Evolutionary conservation across 2,329 filamentous ascomycete species (phyloP).

Genomic region (Parastagonospora avenae): DNA sequence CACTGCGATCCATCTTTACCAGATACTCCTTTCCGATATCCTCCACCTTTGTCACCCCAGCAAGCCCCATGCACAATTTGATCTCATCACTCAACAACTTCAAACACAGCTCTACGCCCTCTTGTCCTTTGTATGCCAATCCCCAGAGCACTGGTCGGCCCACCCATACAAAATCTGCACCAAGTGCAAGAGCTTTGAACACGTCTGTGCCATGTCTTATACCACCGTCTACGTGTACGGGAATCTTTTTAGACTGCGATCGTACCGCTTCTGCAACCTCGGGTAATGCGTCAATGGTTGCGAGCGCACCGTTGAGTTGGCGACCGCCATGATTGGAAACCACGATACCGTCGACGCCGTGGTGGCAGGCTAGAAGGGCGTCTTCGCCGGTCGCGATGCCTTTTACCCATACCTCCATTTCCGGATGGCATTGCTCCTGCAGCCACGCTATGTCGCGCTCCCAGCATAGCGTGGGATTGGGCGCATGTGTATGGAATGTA

Average conservation of each 20-base stretch:
- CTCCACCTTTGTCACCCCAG: conserved; percentile 25
- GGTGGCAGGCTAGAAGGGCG: conserved; percentile 48
- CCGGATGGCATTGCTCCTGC: conserved; percentile 21
- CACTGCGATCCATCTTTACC: conserved; percentile 29
- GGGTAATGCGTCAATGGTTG: conserved; percentile 53
- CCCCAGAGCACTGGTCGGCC: conserved; percentile 67
- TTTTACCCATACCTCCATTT: conserved; percentile 50
- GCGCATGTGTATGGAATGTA: conserved; percentile 25
- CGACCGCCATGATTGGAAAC: conserved; percentile 60
- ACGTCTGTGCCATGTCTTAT: conserved; percentile 89
- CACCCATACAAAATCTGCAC: conserved; percentile 81
- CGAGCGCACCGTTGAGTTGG: conserved; percentile 55
- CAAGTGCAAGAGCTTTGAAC: conserved; percentile 89
- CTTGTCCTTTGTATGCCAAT: conserved; percentile 52
- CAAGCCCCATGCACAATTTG: conserved; percentile 29
- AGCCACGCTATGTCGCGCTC: conserved; percentile 31
- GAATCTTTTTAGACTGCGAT: conserved; percentile 44
- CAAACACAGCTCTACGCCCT: conserved; percentile 26
- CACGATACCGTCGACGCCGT: conserved; percentile 53
- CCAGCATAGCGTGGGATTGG: conserved; percentile 29
- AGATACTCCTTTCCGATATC: conserved; percentile 30
- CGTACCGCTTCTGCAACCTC: conserved; percentile 60
- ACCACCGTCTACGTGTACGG: conserved; percentile 89
- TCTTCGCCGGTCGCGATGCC: conserved; percentile 50
- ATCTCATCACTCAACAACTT: conserved; percentile 25